Conservation (phyloP, 1,284 basidiomycete species). For the Microbotryum violaceum region DNA sequence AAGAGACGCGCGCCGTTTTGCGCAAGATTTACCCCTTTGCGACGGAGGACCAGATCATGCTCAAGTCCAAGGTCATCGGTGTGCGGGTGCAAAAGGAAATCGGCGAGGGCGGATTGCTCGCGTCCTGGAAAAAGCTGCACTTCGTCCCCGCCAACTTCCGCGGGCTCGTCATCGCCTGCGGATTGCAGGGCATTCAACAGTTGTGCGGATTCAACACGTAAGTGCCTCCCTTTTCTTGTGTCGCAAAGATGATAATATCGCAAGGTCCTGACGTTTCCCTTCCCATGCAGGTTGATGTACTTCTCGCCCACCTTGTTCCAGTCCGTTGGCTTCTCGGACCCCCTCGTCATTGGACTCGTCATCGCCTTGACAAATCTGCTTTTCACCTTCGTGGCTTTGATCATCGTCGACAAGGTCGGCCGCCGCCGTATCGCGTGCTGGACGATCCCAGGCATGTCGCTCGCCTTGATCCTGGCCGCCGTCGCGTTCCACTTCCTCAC, state of each 20-base stretch:
- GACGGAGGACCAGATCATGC: slow-evolving; percentile 55
- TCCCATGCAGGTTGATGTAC: slow-evolving; percentile 43
- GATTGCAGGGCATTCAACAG: slow-evolving; percentile 74
- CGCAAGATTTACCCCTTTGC: slow-evolving; percentile 60
- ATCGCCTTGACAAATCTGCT: slow-evolving; percentile 71
- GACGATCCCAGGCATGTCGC: slow-evolving; percentile 67
- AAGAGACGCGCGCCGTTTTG: slow-evolving; percentile 51
- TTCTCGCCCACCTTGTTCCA: slow-evolving; percentile 61
- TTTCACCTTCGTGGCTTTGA: slow-evolving; percentile 68
- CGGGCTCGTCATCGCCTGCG: slow-evolving; percentile 58
- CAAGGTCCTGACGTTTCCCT: not conserved
- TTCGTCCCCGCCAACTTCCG: slow-evolving; percentile 25
- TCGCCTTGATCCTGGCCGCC: slow-evolving; percentile 61
- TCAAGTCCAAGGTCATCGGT: slow-evolving; percentile 56
- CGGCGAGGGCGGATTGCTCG: slow-evolving; percentile 50
- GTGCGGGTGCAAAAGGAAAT: slow-evolving; percentile 58
- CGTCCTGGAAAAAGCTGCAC: slow-evolving; percentile 28
- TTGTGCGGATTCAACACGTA: slow-evolving; percentile 63
- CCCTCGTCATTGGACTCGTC: slow-evolving; percentile 68
- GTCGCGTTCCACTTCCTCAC: slow-evolving; percentile 70
- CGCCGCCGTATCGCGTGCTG: slow-evolving; percentile 66
- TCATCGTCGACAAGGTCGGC: slow-evolving; percentile 67
- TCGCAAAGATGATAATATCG: not conserved
- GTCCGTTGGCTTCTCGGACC: slow-evolving; percentile 68
- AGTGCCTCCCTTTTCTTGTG: not conserved